phyloP scores from a whole-genome alignment of 208 protist species.

The Naegleria gruberi region DNA sequence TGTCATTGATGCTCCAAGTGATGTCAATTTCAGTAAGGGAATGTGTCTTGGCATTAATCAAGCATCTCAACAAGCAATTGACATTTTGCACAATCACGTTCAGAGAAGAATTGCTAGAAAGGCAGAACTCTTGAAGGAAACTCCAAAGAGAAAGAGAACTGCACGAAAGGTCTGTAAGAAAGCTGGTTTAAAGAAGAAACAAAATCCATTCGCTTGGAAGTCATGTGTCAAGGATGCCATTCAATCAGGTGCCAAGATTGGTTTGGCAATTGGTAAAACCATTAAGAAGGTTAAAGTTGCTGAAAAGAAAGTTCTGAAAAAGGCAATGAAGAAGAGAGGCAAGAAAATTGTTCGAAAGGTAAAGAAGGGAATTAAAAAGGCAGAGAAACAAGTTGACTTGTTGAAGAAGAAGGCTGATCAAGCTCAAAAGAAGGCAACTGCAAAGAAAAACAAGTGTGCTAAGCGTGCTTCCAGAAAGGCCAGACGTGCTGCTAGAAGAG shows the following conservation, averaged over 20 bases:
- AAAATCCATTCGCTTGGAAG: not conserved
- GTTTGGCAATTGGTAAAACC: not conserved
- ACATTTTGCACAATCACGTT: not conserved
- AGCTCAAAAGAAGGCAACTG: no score
- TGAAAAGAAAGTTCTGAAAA: not conserved
- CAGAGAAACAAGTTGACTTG: no score
- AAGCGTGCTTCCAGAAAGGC: no score
- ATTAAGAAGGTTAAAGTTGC: not conserved
- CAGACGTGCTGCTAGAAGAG: no score
- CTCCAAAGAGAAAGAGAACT: not conserved
- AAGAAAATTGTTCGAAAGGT: not conserved
- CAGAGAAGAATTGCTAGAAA: not conserved
- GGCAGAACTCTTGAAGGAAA: not conserved
- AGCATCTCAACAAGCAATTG: not conserved
- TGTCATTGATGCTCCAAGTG: not conserved
- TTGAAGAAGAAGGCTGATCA: no score
- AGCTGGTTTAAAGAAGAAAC: not conserved
- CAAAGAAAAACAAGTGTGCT: no score
- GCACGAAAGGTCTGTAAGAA: not conserved
- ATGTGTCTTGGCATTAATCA: not conserved
- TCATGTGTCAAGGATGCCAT: not conserved
- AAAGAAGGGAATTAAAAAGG: no score
- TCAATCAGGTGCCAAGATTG: not conserved
- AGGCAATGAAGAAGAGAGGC: no score
- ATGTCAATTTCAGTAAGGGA: not conserved